Percentiles rank a stretch among this genome's conserved stretches.
Conservation (phyloP, 108 stramenopile species). For the Cyclotella baltica region DNA sequence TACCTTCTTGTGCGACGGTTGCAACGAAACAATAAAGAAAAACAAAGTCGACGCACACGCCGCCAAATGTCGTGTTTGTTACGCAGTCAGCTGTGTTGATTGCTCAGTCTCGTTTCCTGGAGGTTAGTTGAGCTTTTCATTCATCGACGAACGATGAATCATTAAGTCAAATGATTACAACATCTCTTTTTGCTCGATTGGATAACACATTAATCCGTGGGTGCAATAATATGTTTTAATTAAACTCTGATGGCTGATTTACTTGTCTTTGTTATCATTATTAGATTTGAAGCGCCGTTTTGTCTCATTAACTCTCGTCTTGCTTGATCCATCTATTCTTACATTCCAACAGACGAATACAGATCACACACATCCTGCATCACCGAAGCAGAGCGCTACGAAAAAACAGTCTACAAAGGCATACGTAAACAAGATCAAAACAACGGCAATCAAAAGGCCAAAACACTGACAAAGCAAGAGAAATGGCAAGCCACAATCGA, state of each 20-base stretch:
- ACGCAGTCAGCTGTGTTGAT: conserved; percentile 82
- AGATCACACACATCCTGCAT: conserved; percentile 85
- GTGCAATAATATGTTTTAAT: conserved; percentile 93
- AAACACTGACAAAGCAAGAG: conserved; percentile 76
- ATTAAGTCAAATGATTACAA: conserved; percentile 46
- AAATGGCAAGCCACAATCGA: conserved; percentile 76
- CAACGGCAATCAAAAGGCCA: conserved; percentile 38
- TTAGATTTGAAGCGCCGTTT: conserved; percentile 17
- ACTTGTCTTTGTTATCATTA: conserved; percentile 10
- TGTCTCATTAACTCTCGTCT: conserved; percentile 10
- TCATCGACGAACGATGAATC: too few species aligned
- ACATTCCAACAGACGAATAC: conserved; percentile 77
- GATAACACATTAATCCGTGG: conserved; percentile 65
- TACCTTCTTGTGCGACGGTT: conserved; percentile 89
- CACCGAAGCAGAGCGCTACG: conserved; percentile 89
- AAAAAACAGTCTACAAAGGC: conserved; percentile 65
- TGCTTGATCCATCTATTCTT: neutral
- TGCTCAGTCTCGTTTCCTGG: conserved; percentile 84
- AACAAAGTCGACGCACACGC: conserved; percentile 88
- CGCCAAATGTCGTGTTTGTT: conserved; percentile 74
- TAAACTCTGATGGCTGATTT: conserved; percentile 87
- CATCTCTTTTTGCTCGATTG: conserved; percentile 53
- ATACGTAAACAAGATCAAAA: conserved; percentile 39
- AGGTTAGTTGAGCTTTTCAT: conserved; percentile 61
- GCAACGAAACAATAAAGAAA: conserved; percentile 89